These are phyloP conservation scores for Aspergillus proliferans DNA, from an alignment of 2,329 filamentous ascomycete genomes.

Conservation along the genomic window DNA sequence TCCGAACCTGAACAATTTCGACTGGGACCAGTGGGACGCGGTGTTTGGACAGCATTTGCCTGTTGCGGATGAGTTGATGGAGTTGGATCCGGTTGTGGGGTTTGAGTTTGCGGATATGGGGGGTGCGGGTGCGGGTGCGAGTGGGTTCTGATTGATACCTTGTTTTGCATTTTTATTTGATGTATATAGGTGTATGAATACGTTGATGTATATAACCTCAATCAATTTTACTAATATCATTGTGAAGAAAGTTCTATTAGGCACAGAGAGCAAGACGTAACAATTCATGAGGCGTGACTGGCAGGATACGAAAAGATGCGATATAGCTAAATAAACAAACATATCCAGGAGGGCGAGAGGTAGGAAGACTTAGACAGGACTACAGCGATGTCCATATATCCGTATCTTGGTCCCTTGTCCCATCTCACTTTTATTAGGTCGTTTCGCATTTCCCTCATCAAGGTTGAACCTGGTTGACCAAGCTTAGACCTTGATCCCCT, in stretches of 20 bases:
- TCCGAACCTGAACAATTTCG: constrained; percentile 40
- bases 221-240: no score
- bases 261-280: constrained; percentile 9
- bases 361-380: not conserved
- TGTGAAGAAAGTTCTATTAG: not conserved
- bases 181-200: not conserved
- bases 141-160: not conserved
- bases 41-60: constrained; percentile 43
- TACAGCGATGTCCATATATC: not conserved
- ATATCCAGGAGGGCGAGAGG: not conserved
- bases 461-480: constrained; percentile 3
- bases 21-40: constrained; percentile 46
- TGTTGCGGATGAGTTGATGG: constrained; percentile 39
- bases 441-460: constrained; percentile 1
- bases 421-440: constrained; percentile 11
- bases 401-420: constrained; percentile 4
- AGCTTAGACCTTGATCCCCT: constrained; percentile 80
- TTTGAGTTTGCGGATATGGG: constrained; percentile 28
- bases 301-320: constrained; percentile 21
- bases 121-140: constrained; percentile 1
- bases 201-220: not conserved
- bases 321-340: constrained; percentile 5
- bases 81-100: constrained; percentile 33
- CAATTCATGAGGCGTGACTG: constrained; percentile 35
- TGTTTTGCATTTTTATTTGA: not conserved